Base-by-base conservation (phyloP, 2,329 filamentous ascomycete genomes). In the Ophiostoma himal-ulmi region DNA sequence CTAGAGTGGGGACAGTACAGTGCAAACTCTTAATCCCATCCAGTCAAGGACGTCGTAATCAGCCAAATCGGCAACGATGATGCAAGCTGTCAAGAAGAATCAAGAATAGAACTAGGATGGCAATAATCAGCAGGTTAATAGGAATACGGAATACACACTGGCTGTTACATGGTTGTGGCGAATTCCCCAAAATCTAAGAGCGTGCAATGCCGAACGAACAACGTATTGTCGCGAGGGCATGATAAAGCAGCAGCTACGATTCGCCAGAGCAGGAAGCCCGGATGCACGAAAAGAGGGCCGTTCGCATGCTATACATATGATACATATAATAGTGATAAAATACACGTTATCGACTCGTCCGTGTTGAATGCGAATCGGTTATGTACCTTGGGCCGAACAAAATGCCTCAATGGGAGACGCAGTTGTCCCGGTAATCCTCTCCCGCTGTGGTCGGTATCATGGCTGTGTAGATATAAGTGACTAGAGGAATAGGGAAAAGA, bases 241-340 rank as follows among this genome's bases (percentile, higher is more conserved):
- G 68, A 67, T 70, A 72, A 73, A 72, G 62, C 69, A 68, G 68
- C 60, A 1, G 37, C 70, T 70, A 34, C 70, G 20, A 74, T 74
- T 73, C 73, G 70, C 60, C 60, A 26, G 48, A 20, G 39, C 20
- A 36, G 22, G 30, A 30, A 7, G 5, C 30, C 52, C n/a, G 22
- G 52, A 57, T 57, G 52, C 52, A 57, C 3, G n/a, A 44, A 39
- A 39, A 64, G 26, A 41, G 36, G 37, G 57, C 41, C 69, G 69
- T 68, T 64, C 22, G 41, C 41, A 5, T 57, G 39, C 26, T n/a
- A 64, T 34, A 14, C 17, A 17, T 5, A 17, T 17, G 26, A n/a
- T 71, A 68, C 39, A 30, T 39, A 39, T 39, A 11, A 39, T 39
- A 39, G 11, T 10, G 8, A 48, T 48, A 48, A 8, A 22, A 26